These are phyloP conservation scores for Globisporangium nunn DNA, from an alignment of 352 stramenopile species.

Conservation along the genomic window DNA sequence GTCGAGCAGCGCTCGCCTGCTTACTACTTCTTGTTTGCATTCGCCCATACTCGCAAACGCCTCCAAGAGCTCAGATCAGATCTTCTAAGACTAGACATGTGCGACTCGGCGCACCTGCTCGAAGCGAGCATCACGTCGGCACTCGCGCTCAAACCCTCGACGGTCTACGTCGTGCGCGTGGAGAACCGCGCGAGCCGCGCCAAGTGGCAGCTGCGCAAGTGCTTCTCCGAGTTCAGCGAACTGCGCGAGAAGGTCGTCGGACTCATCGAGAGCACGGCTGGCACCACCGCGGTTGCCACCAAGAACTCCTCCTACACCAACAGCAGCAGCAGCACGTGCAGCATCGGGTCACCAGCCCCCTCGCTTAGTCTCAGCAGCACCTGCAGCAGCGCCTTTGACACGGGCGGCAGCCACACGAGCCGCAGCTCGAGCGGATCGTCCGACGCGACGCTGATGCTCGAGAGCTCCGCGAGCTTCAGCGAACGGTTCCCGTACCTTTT, in stretches of 20 bases:
- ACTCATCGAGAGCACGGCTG: conserved; percentile 40
- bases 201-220: conserved; percentile 60
- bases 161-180: conserved; percentile 62
- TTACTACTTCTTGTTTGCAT: not conserved
- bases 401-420: conserved; percentile 4
- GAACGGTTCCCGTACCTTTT: conserved; percentile 57
- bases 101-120: conserved; percentile 34
- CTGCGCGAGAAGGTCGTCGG: conserved; percentile 58
- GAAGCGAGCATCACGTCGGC: conserved; percentile 58
- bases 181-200: conserved; percentile 33
- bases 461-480: conserved; percentile 12
- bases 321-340: not conserved
- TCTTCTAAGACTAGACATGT: conserved; percentile 17
- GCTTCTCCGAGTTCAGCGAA: conserved; percentile 73
- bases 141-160: conserved; percentile 64
- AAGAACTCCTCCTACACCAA: not conserved
- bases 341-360: not conserved
- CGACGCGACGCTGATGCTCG: conserved; percentile 9
- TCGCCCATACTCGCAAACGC: not conserved
- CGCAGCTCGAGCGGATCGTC: conserved; percentile 11
- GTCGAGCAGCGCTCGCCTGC: too few relatives aligned
- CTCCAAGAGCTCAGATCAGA: not conserved
- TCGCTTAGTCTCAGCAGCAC: not conserved
- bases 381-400: conserved; percentile 2
- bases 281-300: not conserved